phyloP scores from a whole-genome alignment of 1,284 basidiomycete species.

The Irpex lacteus region DNA sequence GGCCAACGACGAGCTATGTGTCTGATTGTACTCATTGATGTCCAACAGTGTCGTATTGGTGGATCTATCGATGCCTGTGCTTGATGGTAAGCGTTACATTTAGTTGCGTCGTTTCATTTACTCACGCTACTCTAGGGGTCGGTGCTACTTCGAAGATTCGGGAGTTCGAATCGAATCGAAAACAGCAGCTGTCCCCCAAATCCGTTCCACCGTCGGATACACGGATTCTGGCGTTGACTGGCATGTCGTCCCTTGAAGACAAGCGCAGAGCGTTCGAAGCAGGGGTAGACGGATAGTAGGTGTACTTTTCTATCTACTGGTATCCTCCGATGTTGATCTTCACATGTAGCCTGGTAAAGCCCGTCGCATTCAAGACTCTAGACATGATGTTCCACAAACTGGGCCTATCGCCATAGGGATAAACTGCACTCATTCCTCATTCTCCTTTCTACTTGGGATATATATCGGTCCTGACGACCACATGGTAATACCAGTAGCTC shows the following conservation, averaged over 20 bases:
- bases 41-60: constrained; percentile 72
- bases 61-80: constrained; percentile 90
- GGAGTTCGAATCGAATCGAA: constrained; percentile 63
- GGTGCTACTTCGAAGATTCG: constrained; percentile 85
- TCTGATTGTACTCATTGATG: constrained; percentile 7
- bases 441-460: background rate
- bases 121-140: constrained; percentile 47
- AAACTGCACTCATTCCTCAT: background rate
- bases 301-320: constrained; percentile 17
- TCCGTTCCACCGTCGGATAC: constrained; percentile 27
- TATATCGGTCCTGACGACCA: background rate
- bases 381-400: constrained; percentile 82
- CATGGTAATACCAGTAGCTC: background rate
- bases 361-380: constrained; percentile 87
- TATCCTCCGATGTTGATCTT: constrained; percentile 4
- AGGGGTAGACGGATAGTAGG: constrained; percentile 94
- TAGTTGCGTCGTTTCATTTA: constrained; percentile 1
- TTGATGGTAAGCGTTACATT: constrained; percentile 61
- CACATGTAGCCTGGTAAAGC: constrained; percentile 77
- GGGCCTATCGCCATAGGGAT: constrained; percentile 48
- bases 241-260: constrained; percentile 90
- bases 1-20: background rate
- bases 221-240: constrained; percentile 89
- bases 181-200: constrained; percentile 1
- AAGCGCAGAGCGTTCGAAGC: constrained; percentile 89